A percentile compares a stretch with the other conserved stretches of the same genome.
phyloP scores from a whole-genome alignment of 352 stramenopile species.

The Pythium pyrilobum region DNA sequence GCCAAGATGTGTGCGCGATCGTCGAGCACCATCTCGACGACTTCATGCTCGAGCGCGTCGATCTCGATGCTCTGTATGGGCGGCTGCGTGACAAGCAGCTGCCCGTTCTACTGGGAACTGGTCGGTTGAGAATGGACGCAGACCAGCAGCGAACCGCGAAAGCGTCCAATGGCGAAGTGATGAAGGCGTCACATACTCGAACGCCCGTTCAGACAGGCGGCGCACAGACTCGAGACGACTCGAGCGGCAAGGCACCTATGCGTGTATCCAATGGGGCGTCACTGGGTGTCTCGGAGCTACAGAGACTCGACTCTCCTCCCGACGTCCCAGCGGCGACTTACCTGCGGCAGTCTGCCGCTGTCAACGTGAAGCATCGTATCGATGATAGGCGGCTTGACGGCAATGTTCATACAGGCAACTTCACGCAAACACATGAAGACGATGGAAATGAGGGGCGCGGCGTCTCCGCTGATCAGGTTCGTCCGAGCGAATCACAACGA shows the following conservation, averaged over 20 bases:
- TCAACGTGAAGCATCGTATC: too few species aligned
- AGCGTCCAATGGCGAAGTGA: neutral
- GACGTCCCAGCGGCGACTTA: too few species aligned
- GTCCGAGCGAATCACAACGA: neutral
- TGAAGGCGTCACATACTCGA: neutral
- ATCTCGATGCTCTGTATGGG: constrained; percentile 37
- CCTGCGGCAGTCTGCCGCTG: too few species aligned
- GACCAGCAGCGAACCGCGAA: neutral
- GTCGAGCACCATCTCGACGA: constrained; percentile 45
- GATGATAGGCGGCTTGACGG: too few species aligned
- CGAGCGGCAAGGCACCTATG: too few species aligned
- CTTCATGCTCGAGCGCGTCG: constrained; percentile 40
- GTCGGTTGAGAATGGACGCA: constrained; percentile 15
- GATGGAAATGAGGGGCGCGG: too few species aligned
- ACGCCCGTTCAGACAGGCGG: neutral
- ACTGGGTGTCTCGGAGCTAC: neutral
- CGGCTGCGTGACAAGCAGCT: constrained; percentile 33
- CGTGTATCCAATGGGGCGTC: neutral
- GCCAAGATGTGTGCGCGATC: constrained; percentile 36
- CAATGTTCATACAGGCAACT: too few species aligned
- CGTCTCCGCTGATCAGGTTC: neutral
- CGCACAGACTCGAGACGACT: neutral
- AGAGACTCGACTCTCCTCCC: neutral
- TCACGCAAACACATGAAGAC: too few species aligned
- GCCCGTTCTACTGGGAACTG: constrained; percentile 31